Evolutionary conservation across 2,329 filamentous ascomycete species (phyloP).

Genomic region (Aspergillus latus): DNA sequence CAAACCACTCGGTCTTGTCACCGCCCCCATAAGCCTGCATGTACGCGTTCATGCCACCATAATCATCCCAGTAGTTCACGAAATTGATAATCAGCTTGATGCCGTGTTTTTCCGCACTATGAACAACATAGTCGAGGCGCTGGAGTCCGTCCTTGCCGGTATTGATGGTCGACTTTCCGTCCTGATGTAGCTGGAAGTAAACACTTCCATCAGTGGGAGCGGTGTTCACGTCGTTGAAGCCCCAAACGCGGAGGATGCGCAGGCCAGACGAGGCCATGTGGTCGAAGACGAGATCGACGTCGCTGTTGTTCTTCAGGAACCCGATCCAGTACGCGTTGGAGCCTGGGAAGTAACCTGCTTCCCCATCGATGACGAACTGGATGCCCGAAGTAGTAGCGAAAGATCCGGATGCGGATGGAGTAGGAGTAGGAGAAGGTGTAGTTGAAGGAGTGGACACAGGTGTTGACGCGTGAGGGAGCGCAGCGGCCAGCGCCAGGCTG

Average conservation of each 20-base stretch:
- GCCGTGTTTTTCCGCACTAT: conserved; percentile 57
- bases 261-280: conserved; percentile 41
- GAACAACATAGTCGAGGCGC: conserved; percentile 64
- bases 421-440: not conserved
- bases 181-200: conserved; percentile 44
- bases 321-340: conserved; percentile 56
- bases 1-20: conserved; percentile 51
- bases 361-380: conserved; percentile 42
- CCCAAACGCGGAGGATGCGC: conserved; percentile 55
- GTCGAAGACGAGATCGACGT: conserved; percentile 47
- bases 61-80: conserved; percentile 70
- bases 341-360: conserved; percentile 47
- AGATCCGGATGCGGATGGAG: conserved; percentile 14
- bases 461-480: conserved; percentile 16
- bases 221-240: conserved; percentile 52
- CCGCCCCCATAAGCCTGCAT: conserved; percentile 54
- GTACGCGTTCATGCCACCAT: conserved; percentile 64
- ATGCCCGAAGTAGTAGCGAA: conserved; percentile 29
- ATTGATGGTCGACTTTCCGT: conserved; percentile 56
- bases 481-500: conserved; percentile 21
- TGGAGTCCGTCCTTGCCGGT: conserved; percentile 62
- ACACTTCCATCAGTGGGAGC: conserved; percentile 45
- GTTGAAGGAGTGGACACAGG: not conserved
- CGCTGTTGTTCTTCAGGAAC: conserved; percentile 50
- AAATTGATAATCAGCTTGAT: conserved; percentile 60